Evolutionary conservation across 2,329 filamentous ascomycete genomes (phyloP), one percentile per base, ranked within the genome.

Genomic region (Chalaropsis thielavioides): DNA sequence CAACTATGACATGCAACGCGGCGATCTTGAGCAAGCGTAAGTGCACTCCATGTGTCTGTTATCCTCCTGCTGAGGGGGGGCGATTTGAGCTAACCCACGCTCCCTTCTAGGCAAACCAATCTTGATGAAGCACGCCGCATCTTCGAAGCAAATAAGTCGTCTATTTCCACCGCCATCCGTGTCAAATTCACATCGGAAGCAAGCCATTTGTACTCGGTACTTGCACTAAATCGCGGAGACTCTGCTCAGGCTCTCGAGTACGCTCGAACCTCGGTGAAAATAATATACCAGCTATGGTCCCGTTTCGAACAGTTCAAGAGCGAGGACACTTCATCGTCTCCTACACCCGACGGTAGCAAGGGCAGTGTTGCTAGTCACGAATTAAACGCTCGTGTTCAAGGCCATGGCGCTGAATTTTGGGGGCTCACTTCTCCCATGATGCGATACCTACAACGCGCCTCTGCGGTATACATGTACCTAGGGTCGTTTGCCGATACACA

Each of bases 401-500:
- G 72, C n/a, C 69, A 72, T 56, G 62, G 76, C 0, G 84, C 90
- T 0, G 80, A 83, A 1, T 91, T 92, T 70, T 97, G 92, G 92
- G 79, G 81, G 5, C 78, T 96, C 22, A 85, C 94, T 7, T 82
- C 84, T 35, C 84, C 87, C 0, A 80, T 96, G 22, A 86, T 91
- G 70, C 81, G 83, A 38, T 84, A 85, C 65, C 77, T 95, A 15
- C 75, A 86, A 67, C 86, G 91, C 66, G 81, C 96, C 2, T 90
- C 90, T 0, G 81, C 82, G 3, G 78, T 95, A 0, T 96, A 92
- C 70, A 84, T 88, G 0, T 87, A 95, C 69, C 83, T 94, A 68
- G 94, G 94, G 35, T 82, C 95, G 75, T 90, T 91, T 68, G 86
- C 90, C 67, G 92, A 97, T 73, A 92, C 92, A 1, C 76, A 92